Conservation (phyloP, 129 eudicot species). For the Artemisia tridentata region DNA sequence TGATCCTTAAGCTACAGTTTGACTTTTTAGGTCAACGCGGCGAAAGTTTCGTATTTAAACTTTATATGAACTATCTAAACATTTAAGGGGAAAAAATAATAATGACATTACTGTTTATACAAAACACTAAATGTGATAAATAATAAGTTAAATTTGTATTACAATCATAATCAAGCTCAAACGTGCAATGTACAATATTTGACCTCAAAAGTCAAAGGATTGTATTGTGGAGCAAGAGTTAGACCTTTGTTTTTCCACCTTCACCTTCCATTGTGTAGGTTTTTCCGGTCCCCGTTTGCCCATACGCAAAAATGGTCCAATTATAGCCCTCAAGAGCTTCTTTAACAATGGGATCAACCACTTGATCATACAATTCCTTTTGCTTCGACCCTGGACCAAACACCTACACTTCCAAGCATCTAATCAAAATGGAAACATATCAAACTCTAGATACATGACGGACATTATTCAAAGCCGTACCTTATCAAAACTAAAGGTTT, state of each 20-base stretch:
- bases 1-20: slow-evolving; percentile 5
- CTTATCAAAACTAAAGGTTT: slow-evolving; percentile 52
- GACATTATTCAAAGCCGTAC: slow-evolving; percentile 26
- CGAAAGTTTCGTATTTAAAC: not conserved
- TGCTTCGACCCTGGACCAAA: slow-evolving; percentile 54
- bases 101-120: not conserved
- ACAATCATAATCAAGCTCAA: not conserved
- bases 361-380: slow-evolving; percentile 58
- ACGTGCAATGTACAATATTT: slow-evolving; percentile 1
- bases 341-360: slow-evolving; percentile 49
- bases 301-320: slow-evolving; percentile 67
- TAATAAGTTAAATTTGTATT: not conserved
- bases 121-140: not conserved
- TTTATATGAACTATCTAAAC: slow-evolving; percentile 4
- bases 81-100: slow-evolving; percentile 1
- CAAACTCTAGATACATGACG: not conserved
- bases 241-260: slow-evolving; percentile 59
- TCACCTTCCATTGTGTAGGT: slow-evolving; percentile 71
- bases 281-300: slow-evolving; percentile 72
- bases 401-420: slow-evolving; percentile 37
- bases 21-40: slow-evolving; percentile 11
- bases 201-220: slow-evolving; percentile 14
- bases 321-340: slow-evolving; percentile 65
- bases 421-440: slow-evolving; percentile 5
- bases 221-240: not conserved